Conservation (phyloP, 2,329 filamentous ascomycete genomes). For the Elsinoe batatas region DNA sequence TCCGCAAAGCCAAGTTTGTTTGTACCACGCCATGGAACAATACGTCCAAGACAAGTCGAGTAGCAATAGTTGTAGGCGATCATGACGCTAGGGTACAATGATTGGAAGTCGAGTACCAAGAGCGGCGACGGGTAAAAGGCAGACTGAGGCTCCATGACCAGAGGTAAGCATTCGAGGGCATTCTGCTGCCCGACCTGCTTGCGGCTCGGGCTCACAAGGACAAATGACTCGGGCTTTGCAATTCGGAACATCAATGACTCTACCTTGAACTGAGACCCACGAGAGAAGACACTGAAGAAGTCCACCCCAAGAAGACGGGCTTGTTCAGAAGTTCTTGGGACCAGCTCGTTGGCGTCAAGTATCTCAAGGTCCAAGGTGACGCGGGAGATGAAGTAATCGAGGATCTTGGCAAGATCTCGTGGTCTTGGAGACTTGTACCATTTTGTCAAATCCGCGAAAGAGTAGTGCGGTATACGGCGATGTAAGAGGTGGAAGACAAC, state of each 20-base stretch:
- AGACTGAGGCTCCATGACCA: conserved; percentile 96
- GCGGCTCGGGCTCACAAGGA: conserved; percentile 78
- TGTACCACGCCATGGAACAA: conserved; percentile 76
- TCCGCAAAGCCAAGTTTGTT: conserved; percentile 94
- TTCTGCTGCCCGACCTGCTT: conserved; percentile 93
- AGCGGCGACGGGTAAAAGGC: conserved; percentile 86
- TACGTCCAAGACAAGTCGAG: conserved; percentile 83
- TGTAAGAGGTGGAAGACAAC: conserved; percentile 87
- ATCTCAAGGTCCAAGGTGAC: conserved; percentile 82
- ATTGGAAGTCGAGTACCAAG: conserved; percentile 90
- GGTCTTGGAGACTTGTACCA: conserved; percentile 69
- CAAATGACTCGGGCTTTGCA: conserved; percentile 89
- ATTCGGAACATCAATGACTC: conserved; percentile 98
- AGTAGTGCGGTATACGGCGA: conserved; percentile 77
- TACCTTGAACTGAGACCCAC: conserved; percentile 96
- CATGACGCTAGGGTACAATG: conserved; percentile 93
- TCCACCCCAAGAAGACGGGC: conserved; percentile 86
- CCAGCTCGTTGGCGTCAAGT: conserved; percentile 77
- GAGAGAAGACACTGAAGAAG: conserved; percentile 91
- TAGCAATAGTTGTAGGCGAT: conserved; percentile 99
- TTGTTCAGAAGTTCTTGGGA: conserved; percentile 85
- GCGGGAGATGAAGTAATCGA: conserved; percentile 67
- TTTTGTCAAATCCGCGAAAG: conserved; percentile 63
- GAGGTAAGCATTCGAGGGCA: conserved; percentile 80
- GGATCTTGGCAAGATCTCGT: conserved; percentile 60